Evolutionary conservation across 495 filamentous ascomycete genomes (phyloP).

Genomic region (Penicillium salamii): DNA sequence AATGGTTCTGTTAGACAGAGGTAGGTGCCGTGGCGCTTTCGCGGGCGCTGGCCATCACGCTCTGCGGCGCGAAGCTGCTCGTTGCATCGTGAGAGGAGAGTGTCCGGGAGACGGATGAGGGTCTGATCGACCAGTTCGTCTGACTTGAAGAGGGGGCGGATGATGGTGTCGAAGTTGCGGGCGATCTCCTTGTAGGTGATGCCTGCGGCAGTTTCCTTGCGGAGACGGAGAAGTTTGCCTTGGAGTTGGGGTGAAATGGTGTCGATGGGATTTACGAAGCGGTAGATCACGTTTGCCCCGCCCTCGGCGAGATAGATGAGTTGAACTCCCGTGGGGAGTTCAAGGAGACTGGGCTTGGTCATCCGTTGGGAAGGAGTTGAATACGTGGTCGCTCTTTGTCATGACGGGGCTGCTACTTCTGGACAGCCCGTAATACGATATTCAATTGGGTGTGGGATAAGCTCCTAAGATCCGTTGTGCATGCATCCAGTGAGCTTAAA

Average conservation of each 20-base stretch:
- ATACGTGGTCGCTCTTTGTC: background rate
- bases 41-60: slow-evolving; percentile 29
- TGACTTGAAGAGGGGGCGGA: slow-evolving; percentile 56
- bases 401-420: slow-evolving; percentile 3
- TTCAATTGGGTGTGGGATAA: background rate
- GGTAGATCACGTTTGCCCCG: slow-evolving; percentile 70
- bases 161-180: slow-evolving; percentile 53
- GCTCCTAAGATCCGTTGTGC: background rate
- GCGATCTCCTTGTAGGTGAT: slow-evolving; percentile 53
- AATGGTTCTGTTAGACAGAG: slow-evolving; percentile 56
- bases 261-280: slow-evolving; percentile 33
- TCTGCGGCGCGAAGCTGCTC: slow-evolving; percentile 41
- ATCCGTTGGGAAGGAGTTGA: slow-evolving; percentile 25
- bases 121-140: slow-evolving; percentile 59
- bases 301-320: slow-evolving; percentile 62
- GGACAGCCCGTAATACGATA: background rate
- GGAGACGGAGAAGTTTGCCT: slow-evolving; percentile 61
- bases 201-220: slow-evolving; percentile 58
- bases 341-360: slow-evolving; percentile 36
- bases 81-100: slow-evolving; percentile 50
- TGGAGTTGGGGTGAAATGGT: slow-evolving; percentile 28
- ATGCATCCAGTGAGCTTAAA: slow-evolving; percentile 1
- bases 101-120: slow-evolving; percentile 50
- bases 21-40: slow-evolving; percentile 53
- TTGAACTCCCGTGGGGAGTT: slow-evolving; percentile 41